phyloP scores from a whole-genome alignment of 768 basidiomycete genomes.

The Amanita pallidorosea region DNA sequence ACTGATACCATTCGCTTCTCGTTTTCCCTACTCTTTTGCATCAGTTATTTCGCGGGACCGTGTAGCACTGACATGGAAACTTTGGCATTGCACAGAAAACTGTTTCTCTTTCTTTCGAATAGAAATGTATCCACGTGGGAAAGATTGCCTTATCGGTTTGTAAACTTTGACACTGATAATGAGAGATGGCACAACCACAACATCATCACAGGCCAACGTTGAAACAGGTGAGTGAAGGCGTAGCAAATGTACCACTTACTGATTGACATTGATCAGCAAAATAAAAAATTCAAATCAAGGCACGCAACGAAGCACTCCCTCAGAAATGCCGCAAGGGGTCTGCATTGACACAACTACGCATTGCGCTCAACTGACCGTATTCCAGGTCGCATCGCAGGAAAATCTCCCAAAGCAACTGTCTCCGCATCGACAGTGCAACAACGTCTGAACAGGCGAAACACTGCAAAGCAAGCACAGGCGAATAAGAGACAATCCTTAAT shows the following conservation, averaged over 20 bases:
- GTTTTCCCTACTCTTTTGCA: no score
- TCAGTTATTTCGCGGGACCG: no score
- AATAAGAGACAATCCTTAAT: conserved; percentile 61
- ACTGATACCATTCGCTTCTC: no score
- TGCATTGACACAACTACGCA: neutral
- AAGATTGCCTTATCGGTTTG: neutral
- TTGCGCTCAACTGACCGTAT: neutral
- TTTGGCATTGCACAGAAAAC: no score
- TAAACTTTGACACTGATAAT: neutral
- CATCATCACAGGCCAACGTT: conserved; percentile 49
- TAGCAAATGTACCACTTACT: neutral
- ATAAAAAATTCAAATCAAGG: conserved; percentile 89
- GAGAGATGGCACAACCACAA: neutral
- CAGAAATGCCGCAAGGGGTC: conserved; percentile 81
- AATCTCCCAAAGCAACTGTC: conserved; percentile 41
- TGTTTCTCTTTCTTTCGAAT: no score
- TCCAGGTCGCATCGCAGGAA: conserved; percentile 46
- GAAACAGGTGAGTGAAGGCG: neutral
- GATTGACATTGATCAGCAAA: conserved; percentile 42
- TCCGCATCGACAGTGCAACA: conserved; percentile 52
- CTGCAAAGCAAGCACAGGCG: conserved; percentile 73
- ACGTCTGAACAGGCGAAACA: conserved; percentile 71
- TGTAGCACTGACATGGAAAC: no score
- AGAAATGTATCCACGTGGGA: no score
- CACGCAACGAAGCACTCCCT: conserved; percentile 80